Percentiles rank a stretch among this genome's conserved stretches.
These are phyloP conservation scores for Entomortierella beljakovae DNA, from an alignment of 192 early-diverging fungal genomes.

Conservation along the genomic window DNA sequence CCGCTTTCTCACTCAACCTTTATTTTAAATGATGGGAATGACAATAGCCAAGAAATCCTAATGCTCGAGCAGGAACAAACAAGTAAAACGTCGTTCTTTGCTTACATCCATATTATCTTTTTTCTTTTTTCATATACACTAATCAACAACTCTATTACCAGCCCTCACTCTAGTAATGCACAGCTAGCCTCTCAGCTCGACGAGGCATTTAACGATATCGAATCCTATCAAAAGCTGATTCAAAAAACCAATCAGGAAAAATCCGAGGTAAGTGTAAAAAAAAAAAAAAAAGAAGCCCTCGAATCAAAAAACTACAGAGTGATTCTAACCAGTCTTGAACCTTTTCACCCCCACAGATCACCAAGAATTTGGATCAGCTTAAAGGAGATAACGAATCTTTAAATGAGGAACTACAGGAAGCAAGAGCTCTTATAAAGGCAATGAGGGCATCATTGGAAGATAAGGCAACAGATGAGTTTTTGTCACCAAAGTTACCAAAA, in stretches of 20 bases:
- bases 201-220: slow-evolving; percentile 43
- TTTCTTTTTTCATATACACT: background rate
- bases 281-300: too few species aligned
- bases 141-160: background rate
- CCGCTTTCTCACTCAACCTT: too few species aligned
- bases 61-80: background rate
- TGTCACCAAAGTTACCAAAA: slow-evolving; percentile 20
- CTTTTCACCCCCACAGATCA: slow-evolving; percentile 4
- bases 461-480: slow-evolving; percentile 41
- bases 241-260: slow-evolving; percentile 47
- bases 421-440: slow-evolving; percentile 32
- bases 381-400: slow-evolving; percentile 32
- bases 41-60: slow-evolving; percentile 34
- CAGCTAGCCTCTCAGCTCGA: slow-evolving; percentile 43
- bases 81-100: slow-evolving; percentile 15
- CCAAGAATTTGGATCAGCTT: slow-evolving; percentile 28
- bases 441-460: slow-evolving; percentile 40
- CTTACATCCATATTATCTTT: background rate
- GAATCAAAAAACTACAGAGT: too few species aligned
- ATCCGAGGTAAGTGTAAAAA: slow-evolving; percentile 45
- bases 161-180: slow-evolving; percentile 46
- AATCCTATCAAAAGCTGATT: slow-evolving; percentile 40
- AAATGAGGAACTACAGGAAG: slow-evolving; percentile 40
- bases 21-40: background rate
- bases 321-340: background rate